Base-by-base conservation (phyloP, 805 yeast genomes). In the Kuraishia borneana region DNA sequence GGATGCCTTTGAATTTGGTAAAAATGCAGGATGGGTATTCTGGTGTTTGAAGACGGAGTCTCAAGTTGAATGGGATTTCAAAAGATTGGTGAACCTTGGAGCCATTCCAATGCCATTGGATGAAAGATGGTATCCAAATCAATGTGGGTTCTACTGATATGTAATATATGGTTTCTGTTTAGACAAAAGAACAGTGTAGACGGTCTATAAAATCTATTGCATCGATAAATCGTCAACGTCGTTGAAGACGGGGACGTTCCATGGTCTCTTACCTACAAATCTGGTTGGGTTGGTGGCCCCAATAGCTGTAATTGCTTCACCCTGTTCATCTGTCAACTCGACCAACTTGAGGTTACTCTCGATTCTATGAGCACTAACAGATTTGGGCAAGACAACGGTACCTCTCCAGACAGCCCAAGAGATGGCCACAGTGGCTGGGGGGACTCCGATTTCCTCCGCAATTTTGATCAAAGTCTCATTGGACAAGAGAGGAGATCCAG, bases 31-130 rank as follows among this genome's bases (percentile, higher is more conserved):
- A 0, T 78, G 77, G 72, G 68, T 77, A 26, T 78, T 76, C 45
- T 79, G 85, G 87, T 73, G 74, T 44, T 77, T 66, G 58, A 77
- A 76, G 48, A 76, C 83, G 0, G 87, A 79, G 46, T 50, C 56
- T 36, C 70, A 82, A 1, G 57, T 71, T 16, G 84, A 76, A 48
- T 78, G 85, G 84, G 83, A 77, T 47, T 68, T 74, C 46, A 47
- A 58, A 36, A 56, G 65, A 34, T 60, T 80, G 43, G 64, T 70
- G 6, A 51, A 63, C 14, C 47, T 60, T 22, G 71, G 60, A 3
- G 48, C 80, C 32, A 71, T 80, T 54, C 88, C 88, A 2, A 68
- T 62, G 28, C 85, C 87, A 2, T 60, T 79, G 31, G 53, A 60
- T 36, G 75, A 64, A 43, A 76, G 96, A 58, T 57, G 65, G 48